Conservation (phyloP, 2,329 filamentous ascomycete genomes). For the Arthrocladium fulminans region DNA sequence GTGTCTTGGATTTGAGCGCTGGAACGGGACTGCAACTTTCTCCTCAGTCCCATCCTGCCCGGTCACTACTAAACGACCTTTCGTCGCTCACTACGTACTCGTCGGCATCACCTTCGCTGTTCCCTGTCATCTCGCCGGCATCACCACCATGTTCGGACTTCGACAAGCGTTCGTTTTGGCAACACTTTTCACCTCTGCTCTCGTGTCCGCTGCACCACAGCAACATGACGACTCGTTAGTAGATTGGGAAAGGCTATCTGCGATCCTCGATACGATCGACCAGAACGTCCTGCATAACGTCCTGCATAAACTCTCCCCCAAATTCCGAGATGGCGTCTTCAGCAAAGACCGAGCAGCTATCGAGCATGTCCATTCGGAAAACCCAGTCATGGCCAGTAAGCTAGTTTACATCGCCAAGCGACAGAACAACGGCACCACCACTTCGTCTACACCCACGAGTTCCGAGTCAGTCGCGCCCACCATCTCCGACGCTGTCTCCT, state of each 20-base stretch:
- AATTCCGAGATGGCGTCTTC: constrained; percentile 61
- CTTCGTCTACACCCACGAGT: constrained; percentile 14
- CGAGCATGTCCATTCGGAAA: constrained; percentile 52
- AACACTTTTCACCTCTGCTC: constrained; percentile 17
- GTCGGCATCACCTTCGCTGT: constrained; percentile 6
- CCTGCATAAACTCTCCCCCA: constrained; percentile 54
- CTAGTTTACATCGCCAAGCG: constrained; percentile 58
- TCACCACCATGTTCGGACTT: constrained; percentile 17
- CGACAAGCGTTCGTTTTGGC: constrained; percentile 17
- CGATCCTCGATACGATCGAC: constrained; percentile 49
- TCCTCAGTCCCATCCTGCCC: neutral
- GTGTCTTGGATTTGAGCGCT: constrained; percentile 6
- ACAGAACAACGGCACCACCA: constrained; percentile 23
- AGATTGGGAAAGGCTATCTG: constrained; percentile 38
- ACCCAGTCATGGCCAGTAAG: constrained; percentile 54
- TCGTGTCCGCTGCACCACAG: constrained; percentile 13
- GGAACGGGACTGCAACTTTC: neutral
- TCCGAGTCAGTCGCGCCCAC: constrained; percentile 1
- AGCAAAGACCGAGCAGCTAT: constrained; percentile 55
- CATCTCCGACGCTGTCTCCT: constrained; percentile 13
- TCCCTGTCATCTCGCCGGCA: neutral
- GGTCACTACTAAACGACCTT: neutral
- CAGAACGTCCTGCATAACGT: constrained; percentile 56
- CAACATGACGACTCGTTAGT: constrained; percentile 17
- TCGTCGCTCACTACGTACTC: constrained; percentile 3